Evolutionary conservation across 2,329 filamentous ascomycete genomes (phyloP), one percentile per base, ranked within the genome.

Genomic region (Orbilia ellipsospora): DNA sequence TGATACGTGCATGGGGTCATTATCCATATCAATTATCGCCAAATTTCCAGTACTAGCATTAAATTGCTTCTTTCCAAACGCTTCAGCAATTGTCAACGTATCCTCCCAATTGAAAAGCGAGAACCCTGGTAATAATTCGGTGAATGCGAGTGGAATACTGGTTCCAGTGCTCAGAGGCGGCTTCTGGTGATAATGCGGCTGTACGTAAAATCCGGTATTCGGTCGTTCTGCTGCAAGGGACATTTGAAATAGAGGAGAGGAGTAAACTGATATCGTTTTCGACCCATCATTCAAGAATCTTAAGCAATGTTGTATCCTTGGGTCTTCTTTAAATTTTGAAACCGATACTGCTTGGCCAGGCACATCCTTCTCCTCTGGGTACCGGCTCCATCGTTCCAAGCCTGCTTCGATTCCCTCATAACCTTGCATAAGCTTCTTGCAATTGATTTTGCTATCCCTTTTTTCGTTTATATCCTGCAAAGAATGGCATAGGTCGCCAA

Each of bases 121-220:
- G 42, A 79, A 80, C 44, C 78, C 77, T 0, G 78, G 77, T 23
- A 79, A 61, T 8, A 80, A 36, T 57, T 80, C 79, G 7, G 79
- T 80, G 45, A 80, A 78, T 12, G 79, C 77, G 10, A 80, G 77
- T 2, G 79, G 79, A 20, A 80, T 75, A 66, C 79, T 80, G 45
- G 79, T 79, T 57, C 79, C 79, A 20, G 78, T 80, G 60, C 78
- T 79, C 45, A 80, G 56, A 20, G 79, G 79, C 40, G 79, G 78
- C 16, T 77, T 79, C 44, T 80, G 79, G 45, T 80, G 79, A 45
- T 80, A 80, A 63, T 80, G 79, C 28, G 79, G 79, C 23, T 79
- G 79, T 3, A 80, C 69, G 70, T 80, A 80, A 55, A 78, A 74
- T 18, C 79, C 79, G 2, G 79, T 80, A 50, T 75, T 77, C 2